Percentiles rank a stretch among this genome's conserved stretches.
Evolutionary conservation across 495 filamentous ascomycete species (phyloP).

Genomic region (Hyaloscypha finlandica): DNA sequence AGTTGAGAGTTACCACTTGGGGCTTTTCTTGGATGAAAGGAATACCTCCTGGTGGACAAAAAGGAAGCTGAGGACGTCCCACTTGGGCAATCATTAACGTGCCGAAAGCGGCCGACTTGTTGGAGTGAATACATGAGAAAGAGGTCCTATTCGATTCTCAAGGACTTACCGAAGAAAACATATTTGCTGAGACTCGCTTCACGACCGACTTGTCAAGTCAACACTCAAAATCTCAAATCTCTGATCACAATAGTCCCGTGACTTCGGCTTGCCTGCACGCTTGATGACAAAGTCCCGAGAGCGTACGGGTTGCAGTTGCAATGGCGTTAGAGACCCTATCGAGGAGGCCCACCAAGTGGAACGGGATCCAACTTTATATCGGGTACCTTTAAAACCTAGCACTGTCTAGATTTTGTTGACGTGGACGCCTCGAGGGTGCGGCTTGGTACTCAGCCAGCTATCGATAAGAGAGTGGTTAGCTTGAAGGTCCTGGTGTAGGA

Average conservation of each 20-base stretch:
- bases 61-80: neutral
- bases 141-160: neutral
- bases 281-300: neutral
- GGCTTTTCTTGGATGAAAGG: neutral
- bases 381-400: neutral
- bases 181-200: neutral
- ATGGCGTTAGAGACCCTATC: neutral
- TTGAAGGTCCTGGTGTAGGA: neutral
- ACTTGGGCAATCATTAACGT: neutral
- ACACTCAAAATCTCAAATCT: neutral
- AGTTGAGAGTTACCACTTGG: neutral
- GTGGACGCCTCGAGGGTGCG: neutral
- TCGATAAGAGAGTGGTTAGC: neutral
- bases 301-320: neutral
- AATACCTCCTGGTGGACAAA: neutral
- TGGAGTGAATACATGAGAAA: neutral
- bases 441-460: neutral
- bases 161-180: neutral
- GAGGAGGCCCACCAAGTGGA: neutral
- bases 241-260: neutral
- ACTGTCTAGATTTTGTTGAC: neutral
- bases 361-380: neutral
- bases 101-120: neutral
- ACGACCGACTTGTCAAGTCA: neutral
- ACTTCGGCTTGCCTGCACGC: neutral